phyloP scores from a whole-genome alignment of 1,139 yeast species.

The Geotrichum fermentans region DNA sequence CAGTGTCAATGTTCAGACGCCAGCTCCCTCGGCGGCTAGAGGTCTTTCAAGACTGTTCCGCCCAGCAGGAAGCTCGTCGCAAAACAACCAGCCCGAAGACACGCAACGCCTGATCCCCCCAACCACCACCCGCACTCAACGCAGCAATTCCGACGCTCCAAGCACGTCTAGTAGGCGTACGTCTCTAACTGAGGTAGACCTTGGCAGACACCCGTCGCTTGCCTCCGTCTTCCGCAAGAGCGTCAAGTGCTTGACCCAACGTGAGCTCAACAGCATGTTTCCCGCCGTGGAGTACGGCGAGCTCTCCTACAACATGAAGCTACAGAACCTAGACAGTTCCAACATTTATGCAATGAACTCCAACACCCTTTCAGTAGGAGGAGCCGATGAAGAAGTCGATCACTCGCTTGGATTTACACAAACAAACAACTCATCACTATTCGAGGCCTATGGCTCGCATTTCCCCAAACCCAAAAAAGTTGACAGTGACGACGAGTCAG shows the following conservation, averaged over 20 bases:
- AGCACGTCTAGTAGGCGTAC: neutral
- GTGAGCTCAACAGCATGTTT: conserved; percentile 18
- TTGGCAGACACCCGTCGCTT: conserved; percentile 15
- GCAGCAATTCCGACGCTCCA: conserved; percentile 2
- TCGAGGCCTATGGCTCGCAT: conserved; percentile 11
- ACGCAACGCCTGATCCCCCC: conserved; percentile 14
- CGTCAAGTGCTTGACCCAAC: conserved; percentile 16
- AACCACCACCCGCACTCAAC: neutral
- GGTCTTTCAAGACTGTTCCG: conserved; percentile 6
- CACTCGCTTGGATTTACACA: neutral
- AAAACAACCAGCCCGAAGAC: conserved; percentile 4
- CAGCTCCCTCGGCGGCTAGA: neutral
- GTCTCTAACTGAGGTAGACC: conserved; percentile 9
- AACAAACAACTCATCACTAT: conserved; percentile 1
- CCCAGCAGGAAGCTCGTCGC: neutral
- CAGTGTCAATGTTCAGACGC: conserved; percentile 1
- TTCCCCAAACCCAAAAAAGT: conserved; percentile 4
- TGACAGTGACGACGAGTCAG: conserved; percentile 6
- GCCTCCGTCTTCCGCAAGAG: conserved; percentile 13
- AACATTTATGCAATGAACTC: conserved; percentile 12
- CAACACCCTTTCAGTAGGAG: neutral
- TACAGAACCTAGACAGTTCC: conserved; percentile 16
- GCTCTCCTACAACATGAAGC: conserved; percentile 17
- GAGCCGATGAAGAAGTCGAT: neutral
- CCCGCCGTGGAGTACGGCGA: conserved; percentile 17